phyloP scores from a whole-genome alignment of 2,329 filamentous ascomycete species.

The Aspergillus transmontanensis region DNA sequence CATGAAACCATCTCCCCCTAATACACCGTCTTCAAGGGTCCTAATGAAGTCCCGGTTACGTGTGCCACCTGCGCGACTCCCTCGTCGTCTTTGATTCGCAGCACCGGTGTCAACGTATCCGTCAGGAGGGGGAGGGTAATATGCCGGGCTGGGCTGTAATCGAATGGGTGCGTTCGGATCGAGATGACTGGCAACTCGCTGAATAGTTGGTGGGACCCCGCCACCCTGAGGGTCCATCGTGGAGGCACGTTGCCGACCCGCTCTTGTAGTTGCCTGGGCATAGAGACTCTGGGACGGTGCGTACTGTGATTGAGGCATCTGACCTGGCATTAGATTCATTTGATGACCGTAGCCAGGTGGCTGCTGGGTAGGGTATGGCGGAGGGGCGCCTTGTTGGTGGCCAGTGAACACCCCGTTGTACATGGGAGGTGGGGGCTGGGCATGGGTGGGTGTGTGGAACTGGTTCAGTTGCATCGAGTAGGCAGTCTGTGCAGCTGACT shows the following conservation, averaged over 20 bases:
- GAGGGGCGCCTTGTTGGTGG: conserved; percentile 70
- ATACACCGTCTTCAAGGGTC: conserved; percentile 87
- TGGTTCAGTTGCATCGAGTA: conserved; percentile 67
- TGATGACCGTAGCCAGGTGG: conserved; percentile 69
- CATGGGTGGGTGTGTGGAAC: conserved; percentile 52
- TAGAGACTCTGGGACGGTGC: conserved; percentile 72
- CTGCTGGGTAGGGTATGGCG: conserved; percentile 73
- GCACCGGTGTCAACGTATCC: conserved; percentile 70
- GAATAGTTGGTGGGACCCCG: conserved; percentile 88
- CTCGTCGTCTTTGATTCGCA: conserved; percentile 70
- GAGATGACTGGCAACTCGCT: conserved; percentile 92
- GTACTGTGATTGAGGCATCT: conserved; percentile 68
- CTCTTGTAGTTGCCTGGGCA: conserved; percentile 73
- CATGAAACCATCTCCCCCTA: conserved; percentile 85
- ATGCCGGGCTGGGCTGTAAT: conserved; percentile 91
- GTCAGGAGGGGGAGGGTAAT: conserved; percentile 91
- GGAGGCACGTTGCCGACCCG: conserved; percentile 82
- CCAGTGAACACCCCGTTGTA: conserved; percentile 78
- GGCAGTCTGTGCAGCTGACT: conserved; percentile 66
- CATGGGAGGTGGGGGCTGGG: conserved; percentile 60
- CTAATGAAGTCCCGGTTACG: conserved; percentile 86
- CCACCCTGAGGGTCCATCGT: conserved; percentile 96
- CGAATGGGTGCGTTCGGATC: conserved; percentile 94
- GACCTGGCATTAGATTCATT: conserved; percentile 70
- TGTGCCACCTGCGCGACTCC: conserved; percentile 65